phyloP scores from a whole-genome alignment of 352 stramenopile genomes.

The Globisporangium spinosum region DNA sequence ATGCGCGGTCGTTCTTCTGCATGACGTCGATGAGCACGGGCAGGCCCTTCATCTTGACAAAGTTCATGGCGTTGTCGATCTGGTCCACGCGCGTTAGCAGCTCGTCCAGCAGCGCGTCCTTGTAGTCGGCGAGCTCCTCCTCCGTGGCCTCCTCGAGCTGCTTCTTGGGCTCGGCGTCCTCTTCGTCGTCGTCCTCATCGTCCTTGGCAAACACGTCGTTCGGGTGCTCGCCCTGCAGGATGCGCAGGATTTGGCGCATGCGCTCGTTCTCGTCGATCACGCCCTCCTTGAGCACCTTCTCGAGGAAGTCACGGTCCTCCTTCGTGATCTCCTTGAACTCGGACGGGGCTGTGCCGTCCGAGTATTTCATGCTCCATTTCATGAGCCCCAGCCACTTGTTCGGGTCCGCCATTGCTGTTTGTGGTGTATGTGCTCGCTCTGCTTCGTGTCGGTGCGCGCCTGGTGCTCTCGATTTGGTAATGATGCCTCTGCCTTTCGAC shows the following conservation, averaged over 20 bases:
- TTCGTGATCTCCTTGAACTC: conserved; percentile 67
- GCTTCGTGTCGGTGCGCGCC: neutral
- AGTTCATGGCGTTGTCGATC: conserved; percentile 88
- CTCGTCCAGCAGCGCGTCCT: conserved; percentile 78
- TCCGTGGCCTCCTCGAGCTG: conserved; percentile 35
- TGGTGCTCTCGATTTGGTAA: conserved; percentile 4
- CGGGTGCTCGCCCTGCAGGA: conserved; percentile 75
- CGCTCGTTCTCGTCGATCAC: conserved; percentile 86
- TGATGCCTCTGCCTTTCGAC: neutral
- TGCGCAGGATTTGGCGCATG: conserved; percentile 80
- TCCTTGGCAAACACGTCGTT: conserved; percentile 55
- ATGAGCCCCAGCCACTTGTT: conserved; percentile 88
- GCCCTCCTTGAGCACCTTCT: conserved; percentile 81
- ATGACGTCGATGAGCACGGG: conserved; percentile 59
- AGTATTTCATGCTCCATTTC: conserved; percentile 88
- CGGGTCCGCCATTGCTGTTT: conserved; percentile 46
- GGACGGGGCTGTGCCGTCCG: conserved; percentile 68
- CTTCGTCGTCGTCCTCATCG: conserved; percentile 32
- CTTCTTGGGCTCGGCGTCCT: conserved; percentile 24
- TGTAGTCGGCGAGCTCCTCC: conserved; percentile 77
- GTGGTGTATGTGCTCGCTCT: neutral
- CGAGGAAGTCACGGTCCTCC: conserved; percentile 73
- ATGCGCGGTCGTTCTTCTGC: conserved; percentile 40
- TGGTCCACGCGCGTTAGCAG: conserved; percentile 83
- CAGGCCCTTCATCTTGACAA: conserved; percentile 81